These are phyloP conservation scores for Atractiella rhizophila DNA, from an alignment of 768 basidiomycete species.

Conservation along the genomic window DNA sequence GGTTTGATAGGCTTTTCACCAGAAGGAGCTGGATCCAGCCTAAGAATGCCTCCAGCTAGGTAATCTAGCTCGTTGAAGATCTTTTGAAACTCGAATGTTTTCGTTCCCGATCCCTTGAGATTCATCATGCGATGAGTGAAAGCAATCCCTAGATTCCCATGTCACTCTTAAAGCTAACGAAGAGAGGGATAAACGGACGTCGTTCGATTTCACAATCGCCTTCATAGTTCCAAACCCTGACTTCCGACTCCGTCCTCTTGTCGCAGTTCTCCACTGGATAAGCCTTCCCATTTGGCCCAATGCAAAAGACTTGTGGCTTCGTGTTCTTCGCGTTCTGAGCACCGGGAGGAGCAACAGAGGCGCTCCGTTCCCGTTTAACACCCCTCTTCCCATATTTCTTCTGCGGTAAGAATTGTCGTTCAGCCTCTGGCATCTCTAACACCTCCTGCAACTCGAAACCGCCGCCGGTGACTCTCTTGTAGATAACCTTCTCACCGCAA, in stretches of 20 bases:
- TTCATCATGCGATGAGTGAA: slow-evolving; percentile 45
- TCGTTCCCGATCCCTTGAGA: slow-evolving; percentile 30
- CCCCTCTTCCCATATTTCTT: slow-evolving; percentile 10
- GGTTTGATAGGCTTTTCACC: slow-evolving; percentile 65
- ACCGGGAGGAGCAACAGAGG: slow-evolving; percentile 3
- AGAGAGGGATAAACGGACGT: slow-evolving; percentile 31
- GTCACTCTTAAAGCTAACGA: neutral
- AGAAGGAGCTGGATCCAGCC: slow-evolving; percentile 49
- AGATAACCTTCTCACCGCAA: slow-evolving; percentile 74
- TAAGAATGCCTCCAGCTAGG: slow-evolving; percentile 69
- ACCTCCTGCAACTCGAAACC: slow-evolving; percentile 37
- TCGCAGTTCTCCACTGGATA: slow-evolving; percentile 18
- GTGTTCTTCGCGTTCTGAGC: slow-evolving; percentile 6
- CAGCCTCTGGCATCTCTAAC: slow-evolving; percentile 32
- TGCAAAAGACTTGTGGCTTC: no score
- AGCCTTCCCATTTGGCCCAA: slow-evolving; percentile 8
- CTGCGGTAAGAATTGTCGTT: slow-evolving; percentile 28
- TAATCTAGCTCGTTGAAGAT: slow-evolving; percentile 75
- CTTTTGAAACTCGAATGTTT: slow-evolving; percentile 64
- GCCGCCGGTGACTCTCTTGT: slow-evolving; percentile 33
- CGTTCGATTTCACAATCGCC: slow-evolving; percentile 36
- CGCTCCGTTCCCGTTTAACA: neutral
- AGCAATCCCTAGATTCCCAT: slow-evolving; percentile 33
- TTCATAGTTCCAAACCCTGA: slow-evolving; percentile 42
- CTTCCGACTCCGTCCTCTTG: slow-evolving; percentile 34